A percentile compares a stretch with the other conserved stretches of the same genome.
These are phyloP conservation scores for Penicillium sclerotiorum DNA, from an alignment of 2,329 filamentous ascomycete genomes.

Conservation along the genomic window DNA sequence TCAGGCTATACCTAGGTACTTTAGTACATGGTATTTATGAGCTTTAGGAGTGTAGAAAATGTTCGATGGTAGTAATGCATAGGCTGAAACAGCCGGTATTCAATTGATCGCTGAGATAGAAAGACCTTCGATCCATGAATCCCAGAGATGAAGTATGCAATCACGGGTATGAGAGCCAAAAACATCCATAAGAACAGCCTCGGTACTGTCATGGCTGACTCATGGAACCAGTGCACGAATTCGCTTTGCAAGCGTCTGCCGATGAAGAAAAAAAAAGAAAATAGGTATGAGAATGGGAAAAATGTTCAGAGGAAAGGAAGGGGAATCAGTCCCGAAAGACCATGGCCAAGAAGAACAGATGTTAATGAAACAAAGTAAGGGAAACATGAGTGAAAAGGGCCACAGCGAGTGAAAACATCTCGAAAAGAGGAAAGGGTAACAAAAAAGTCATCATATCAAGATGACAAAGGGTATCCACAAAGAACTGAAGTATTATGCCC, in stretches of 20 bases:
- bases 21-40: too few relatives aligned
- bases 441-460: conserved; percentile 11
- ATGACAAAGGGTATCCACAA: conserved; percentile 22
- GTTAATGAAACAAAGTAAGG: neutral
- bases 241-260: conserved; percentile 4
- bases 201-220: conserved; percentile 16
- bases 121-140: conserved; percentile 2
- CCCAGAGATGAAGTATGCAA: conserved; percentile 2
- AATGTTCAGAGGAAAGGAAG: conserved; percentile 13
- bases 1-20: too few relatives aligned
- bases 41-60: too few relatives aligned
- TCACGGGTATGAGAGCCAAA: conserved; percentile 1
- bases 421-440: conserved; percentile 9
- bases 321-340: conserved; percentile 12
- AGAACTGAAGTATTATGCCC: conserved; percentile 29
- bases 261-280: conserved; percentile 5
- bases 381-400: neutral
- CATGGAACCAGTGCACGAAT: conserved; percentile 5
- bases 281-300: conserved; percentile 4
- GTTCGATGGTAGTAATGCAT: neutral
- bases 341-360: conserved; percentile 19
- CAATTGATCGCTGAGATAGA: conserved; percentile 12
- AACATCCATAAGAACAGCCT: conserved; percentile 12
- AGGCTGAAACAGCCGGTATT: neutral
- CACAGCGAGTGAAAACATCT: neutral